A percentile compares a stretch with the other conserved stretches of the same genome.
Evolutionary conservation across 148 eudicot genomes (phyloP).

Genomic region (Gaultheria prostrata): DNA sequence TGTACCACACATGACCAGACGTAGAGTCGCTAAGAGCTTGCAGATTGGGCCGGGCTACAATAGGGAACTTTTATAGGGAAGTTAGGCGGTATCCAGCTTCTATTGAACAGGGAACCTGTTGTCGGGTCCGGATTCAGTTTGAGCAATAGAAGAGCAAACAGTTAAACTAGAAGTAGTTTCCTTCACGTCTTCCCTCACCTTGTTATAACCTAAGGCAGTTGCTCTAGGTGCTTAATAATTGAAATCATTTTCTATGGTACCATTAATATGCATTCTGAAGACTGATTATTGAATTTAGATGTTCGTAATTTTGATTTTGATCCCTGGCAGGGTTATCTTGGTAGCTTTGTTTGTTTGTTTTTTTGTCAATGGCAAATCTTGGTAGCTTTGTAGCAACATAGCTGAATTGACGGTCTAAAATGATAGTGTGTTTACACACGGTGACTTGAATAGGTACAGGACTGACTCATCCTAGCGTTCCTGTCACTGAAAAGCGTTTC

Average conservation of each 20-base stretch:
- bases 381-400: neutral
- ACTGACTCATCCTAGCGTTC: neutral
- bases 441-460: neutral
- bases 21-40: neutral
- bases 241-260: neutral
- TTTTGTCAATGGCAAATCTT: neutral
- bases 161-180: neutral
- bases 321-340: neutral
- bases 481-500: neutral
- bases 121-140: no score
- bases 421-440: neutral
- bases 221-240: neutral
- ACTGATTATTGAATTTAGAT: neutral
- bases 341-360: neutral
- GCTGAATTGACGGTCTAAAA: neutral
- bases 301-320: neutral
- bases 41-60: neutral
- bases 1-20: neutral
- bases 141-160: no score
- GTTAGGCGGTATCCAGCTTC: no score
- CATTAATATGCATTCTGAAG: neutral
- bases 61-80: no score
- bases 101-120: no score
- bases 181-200: neutral
- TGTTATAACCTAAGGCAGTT: neutral